Percentiles rank a stretch among this genome's conserved stretches.
These are phyloP conservation scores for Perkinsus olseni DNA, from an alignment of 169 alveolate species.

Conservation along the genomic window DNA sequence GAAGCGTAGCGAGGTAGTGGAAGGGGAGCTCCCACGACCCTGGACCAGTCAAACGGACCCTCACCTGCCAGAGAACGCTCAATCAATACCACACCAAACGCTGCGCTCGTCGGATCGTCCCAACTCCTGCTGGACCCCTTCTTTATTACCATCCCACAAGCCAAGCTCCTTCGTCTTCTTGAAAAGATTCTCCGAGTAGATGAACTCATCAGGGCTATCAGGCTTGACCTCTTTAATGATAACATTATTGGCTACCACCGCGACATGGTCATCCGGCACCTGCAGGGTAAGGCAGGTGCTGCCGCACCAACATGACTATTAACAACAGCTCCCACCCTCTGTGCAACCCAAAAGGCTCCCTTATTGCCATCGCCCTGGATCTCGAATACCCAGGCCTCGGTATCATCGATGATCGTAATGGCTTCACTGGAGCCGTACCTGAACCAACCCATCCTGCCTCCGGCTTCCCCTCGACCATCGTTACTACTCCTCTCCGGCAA, in stretches of 20 bases:
- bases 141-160: neutral
- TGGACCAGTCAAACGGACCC: neutral
- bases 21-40: neutral
- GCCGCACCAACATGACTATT: neutral
- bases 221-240: neutral
- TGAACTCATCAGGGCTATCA: neutral
- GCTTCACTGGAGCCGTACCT: neutral
- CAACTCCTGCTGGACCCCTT: too few relatives aligned
- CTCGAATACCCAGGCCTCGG: constrained; percentile 8
- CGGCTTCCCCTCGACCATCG: neutral
- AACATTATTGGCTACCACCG: constrained; percentile 3
- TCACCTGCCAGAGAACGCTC: too few relatives aligned
- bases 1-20: neutral
- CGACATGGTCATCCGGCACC: constrained; percentile 12
- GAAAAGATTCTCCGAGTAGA: neutral
- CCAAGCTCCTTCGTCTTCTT: neutral
- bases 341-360: constrained; percentile 4
- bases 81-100: too few relatives aligned
- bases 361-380: neutral
- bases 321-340: neutral
- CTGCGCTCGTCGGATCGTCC: too few relatives aligned
- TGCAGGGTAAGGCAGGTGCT: neutral
- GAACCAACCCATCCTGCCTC: neutral
- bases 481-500: neutral
- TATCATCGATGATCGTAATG: neutral